These are phyloP conservation scores for Phaeophleospora eucalypticola DNA, from an alignment of 2,329 filamentous ascomycete genomes.

Conservation along the genomic window DNA sequence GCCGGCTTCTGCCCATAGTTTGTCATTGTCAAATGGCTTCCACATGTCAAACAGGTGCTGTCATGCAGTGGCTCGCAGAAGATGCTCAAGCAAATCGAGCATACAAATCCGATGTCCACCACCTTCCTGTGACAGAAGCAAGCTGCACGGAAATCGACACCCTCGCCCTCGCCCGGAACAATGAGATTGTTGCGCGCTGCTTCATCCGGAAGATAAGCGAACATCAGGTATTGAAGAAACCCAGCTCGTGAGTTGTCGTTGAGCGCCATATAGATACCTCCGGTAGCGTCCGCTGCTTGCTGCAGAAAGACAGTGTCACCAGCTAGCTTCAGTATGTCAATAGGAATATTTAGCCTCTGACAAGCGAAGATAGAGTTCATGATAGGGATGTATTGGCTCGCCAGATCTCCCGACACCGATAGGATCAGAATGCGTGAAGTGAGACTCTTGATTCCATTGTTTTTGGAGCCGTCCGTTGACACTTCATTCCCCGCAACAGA, in stretches of 20 bases:
- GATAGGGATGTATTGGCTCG: conserved; percentile 90
- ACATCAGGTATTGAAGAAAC: conserved; percentile 88
- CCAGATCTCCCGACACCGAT: conserved; percentile 82
- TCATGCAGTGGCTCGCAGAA: conserved; percentile 67
- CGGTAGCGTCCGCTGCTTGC: conserved; percentile 75
- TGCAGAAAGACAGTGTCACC: conserved; percentile 89
- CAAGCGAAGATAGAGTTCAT: conserved; percentile 99
- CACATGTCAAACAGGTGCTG: conserved; percentile 76
- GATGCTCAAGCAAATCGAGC: conserved; percentile 92
- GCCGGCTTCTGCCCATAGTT: conserved; percentile 71
- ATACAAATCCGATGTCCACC: conserved; percentile 90
- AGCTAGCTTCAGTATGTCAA: conserved; percentile 84
- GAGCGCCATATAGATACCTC: conserved; percentile 63
- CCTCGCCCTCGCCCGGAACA: conserved; percentile 68
- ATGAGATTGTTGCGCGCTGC: conserved; percentile 63
- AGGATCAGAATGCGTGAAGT: conserved; percentile 83
- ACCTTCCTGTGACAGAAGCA: conserved; percentile 94
- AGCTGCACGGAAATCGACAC: conserved; percentile 94
- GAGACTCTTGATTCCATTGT: conserved; percentile 46
- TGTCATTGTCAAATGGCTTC: conserved; percentile 70
- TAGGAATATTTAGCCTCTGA: conserved; percentile 78
- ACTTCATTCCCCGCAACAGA: conserved; percentile 52
- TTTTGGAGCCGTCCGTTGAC: conserved; percentile 36
- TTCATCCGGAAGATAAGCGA: conserved; percentile 78
- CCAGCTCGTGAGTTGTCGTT: conserved; percentile 45